Evolutionary conservation across 2,329 filamentous ascomycete species (phyloP), one percentile per base, ranked within the genome.

Genomic region (Epichloe gansuensis): DNA sequence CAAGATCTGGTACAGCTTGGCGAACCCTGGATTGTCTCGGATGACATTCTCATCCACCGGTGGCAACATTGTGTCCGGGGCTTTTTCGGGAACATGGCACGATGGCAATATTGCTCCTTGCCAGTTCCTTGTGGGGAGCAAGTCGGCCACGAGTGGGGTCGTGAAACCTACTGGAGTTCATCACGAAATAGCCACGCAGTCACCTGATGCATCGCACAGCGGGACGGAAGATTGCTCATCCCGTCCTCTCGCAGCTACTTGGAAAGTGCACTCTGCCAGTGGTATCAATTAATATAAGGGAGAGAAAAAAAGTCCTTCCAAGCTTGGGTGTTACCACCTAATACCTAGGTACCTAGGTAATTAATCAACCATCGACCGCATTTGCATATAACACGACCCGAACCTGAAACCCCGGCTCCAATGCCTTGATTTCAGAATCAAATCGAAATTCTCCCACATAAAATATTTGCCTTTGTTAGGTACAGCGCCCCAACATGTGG

Each of bases 21-120:
- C 75, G 59, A 84, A 85, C 23, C 77, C 72, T 0, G 80, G 80
- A 56, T 84, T 83, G 54, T 69, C 72, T 50, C 73, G 64, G 1
- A 85, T 63, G 17, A 83, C 67, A 0, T 71, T 58, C 8, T 76
- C 70, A 21, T 83, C 80, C 8, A 83, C 65, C 0, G 78, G 79
- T 0, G 81, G 81, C 2, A 83, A 65, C 78, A 83, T 82, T 31
- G 44, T 34, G 23, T 12, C 8, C 11, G 8, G 44, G 21, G 13
- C n/a, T 17, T 23, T 35, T 6, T 7, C 7, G 37, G 12, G 37
- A 13, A 13, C 13, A 13, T 6, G 37, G 3, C 37, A 39, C 13
- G 37, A 13, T n/a, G 37, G 12, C 11, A 1, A 1, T 7, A 13
- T 39, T n/a, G 15, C 37, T 39, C 12, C 37, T 13, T 13, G 37